Evolutionary conservation across 257 asterid genomes (phyloP), one percentile per base, ranked within the genome.

Genomic region (Forsythia viridissima): DNA sequence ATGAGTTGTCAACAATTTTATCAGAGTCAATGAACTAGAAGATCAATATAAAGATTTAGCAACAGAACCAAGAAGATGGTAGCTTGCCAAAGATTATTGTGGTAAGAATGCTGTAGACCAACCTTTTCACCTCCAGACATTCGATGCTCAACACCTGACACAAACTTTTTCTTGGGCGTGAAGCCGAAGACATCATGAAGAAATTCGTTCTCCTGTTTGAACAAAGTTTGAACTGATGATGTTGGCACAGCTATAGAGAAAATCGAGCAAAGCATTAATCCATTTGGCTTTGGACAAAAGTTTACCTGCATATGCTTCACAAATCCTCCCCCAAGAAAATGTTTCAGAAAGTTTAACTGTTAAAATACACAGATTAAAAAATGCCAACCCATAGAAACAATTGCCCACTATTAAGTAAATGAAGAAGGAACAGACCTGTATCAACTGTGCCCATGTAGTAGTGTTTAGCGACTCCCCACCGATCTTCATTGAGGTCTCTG

Each of bases 281-380:
- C 66, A 61, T 61, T 10, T 61, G 69, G 37, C 69, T 8, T 8
- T n/a, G 30, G 44, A 24, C 18, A 77, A 20, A 55, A 75, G 10
- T 71, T 6, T 71, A 93, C 99, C 99, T 88, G 97, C 97, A 92
- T 91, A 81, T 96, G 99, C 92, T 90, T 96, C 84, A 90, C 96
- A 75, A 93, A 96, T 81, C 99, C 99, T 74, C 97, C 97, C 65
- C 99, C 97, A 72, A 96, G 98, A 80, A 96, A 96, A 82, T 80
- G 99, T 82, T 91, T 96, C 82, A 96, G 73, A 83, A 96, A 96
- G 86, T 91, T 92, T 78, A 96, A 80, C 99, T 95, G 86, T 77
- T 21, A 69, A 80, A 71, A 38, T 39, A 74, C 71, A 80, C 34
- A 70, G 57, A 73, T 66, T 24, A 83, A 41, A 81, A 44, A 41